These are phyloP conservation scores for Trifolium subterraneum DNA, from an alignment of 306 rosid species.

Conservation along the genomic window DNA sequence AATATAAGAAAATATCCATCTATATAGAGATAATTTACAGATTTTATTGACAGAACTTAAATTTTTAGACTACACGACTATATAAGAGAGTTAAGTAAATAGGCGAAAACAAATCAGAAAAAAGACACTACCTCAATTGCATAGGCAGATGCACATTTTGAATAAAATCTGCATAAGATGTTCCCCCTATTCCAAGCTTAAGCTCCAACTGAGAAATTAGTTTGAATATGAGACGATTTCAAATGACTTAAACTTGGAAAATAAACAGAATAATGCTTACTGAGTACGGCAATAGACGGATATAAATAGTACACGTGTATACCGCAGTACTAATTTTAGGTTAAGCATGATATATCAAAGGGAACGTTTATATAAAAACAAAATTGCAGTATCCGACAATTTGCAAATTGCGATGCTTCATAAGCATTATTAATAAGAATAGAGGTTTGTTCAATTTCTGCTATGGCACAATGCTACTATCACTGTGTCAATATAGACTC, in stretches of 20 bases:
- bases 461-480: not conserved
- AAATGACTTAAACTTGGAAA: conserved; percentile 22
- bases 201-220: conserved; percentile 79
- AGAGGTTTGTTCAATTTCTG: not conserved
- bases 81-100: not conserved
- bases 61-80: not conserved
- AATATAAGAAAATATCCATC: conserved; percentile 31
- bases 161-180: conserved; percentile 90
- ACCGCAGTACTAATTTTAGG: not conserved
- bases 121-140: conserved; percentile 85
- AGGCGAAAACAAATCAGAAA: conserved; percentile 16
- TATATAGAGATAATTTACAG: too few relatives aligned
- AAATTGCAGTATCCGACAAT: not conserved
- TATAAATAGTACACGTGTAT: not conserved
- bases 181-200: conserved; percentile 93
- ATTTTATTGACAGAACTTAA: not conserved
- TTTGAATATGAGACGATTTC: conserved; percentile 16
- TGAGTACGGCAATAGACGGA: not conserved
- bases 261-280: conserved; percentile 22
- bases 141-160: conserved; percentile 78
- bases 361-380: not conserved
- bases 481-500: not conserved
- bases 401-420: not conserved
- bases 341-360: not conserved
- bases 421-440: not conserved